These are phyloP conservation scores for Pilobolus umbonatus DNA, from an alignment of 192 early-diverging fungal species.

Conservation along the genomic window DNA sequence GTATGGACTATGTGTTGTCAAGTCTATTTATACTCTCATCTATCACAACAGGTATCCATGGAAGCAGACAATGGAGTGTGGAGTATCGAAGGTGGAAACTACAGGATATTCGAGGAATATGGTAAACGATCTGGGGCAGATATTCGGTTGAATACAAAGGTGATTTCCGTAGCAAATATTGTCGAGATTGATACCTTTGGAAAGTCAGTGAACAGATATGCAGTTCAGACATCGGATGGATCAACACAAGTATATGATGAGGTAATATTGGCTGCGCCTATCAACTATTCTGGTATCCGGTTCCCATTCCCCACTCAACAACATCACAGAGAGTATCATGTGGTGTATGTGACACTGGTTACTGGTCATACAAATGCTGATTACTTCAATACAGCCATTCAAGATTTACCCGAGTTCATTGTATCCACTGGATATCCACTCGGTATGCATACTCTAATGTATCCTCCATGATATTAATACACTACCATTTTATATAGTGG, in stretches of 20 bases:
- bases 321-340: conserved; percentile 31
- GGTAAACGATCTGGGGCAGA: conserved; percentile 35
- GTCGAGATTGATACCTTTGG: conserved; percentile 5
- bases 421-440: conserved; percentile 38
- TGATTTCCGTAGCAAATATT: conserved; percentile 31
- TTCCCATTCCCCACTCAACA: not conserved
- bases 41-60: conserved; percentile 40
- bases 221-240: conserved; percentile 32
- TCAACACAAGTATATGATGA: conserved; percentile 47
- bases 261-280: conserved; percentile 57
- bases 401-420: conserved; percentile 42
- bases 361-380: conserved; percentile 43
- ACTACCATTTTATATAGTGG: conserved; percentile 4
- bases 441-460: not conserved
- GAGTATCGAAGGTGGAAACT: conserved; percentile 52
- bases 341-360: conserved; percentile 58
- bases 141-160: conserved; percentile 42
- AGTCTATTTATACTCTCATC: too few species aligned
- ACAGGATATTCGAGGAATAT: conserved; percentile 57
- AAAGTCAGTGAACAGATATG: conserved; percentile 18
- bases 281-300: conserved; percentile 19
- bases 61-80: conserved; percentile 41
- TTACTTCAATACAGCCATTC: conserved; percentile 37
- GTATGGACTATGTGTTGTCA: too few species aligned
- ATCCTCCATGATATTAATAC: not conserved